A percentile compares a stretch with the other conserved stretches of the same genome.
Evolutionary conservation across 495 filamentous ascomycete genomes (phyloP).

Genomic region (Trichoderma gamsii): DNA sequence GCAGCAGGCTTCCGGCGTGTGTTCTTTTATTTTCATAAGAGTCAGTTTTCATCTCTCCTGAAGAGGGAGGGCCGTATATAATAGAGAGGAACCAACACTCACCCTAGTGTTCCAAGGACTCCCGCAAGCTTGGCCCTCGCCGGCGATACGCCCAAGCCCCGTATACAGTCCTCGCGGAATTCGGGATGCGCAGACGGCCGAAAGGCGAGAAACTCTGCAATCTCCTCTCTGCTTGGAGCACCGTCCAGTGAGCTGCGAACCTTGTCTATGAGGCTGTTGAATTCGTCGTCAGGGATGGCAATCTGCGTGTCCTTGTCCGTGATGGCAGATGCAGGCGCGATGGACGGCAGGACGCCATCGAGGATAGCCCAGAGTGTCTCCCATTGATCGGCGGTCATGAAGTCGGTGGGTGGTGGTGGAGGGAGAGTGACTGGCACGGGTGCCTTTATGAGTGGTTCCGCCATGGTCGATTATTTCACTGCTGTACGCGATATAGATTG

Average conservation of each 20-base stretch:
- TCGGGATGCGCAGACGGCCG: slow-evolving; percentile 26
- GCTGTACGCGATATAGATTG: no score
- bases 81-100: slow-evolving; percentile 14
- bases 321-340: neutral
- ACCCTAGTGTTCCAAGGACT: slow-evolving; percentile 30
- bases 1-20: slow-evolving; percentile 57
- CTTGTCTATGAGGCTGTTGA: neutral
- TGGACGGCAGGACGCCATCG: slow-evolving; percentile 11
- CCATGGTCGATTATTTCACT: neutral
- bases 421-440: neutral
- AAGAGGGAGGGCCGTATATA: slow-evolving; percentile 14
- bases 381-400: slow-evolving; percentile 13
- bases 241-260: neutral
- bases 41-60: slow-evolving; percentile 13
- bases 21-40: slow-evolving; percentile 42
- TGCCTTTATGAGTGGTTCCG: neutral
- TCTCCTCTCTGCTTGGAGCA: slow-evolving; percentile 10
- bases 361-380: slow-evolving; percentile 8
- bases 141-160: slow-evolving; percentile 24
- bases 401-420: slow-evolving; percentile 1
- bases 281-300: slow-evolving; percentile 14
- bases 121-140: slow-evolving; percentile 23
- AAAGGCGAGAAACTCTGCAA: slow-evolving; percentile 34
- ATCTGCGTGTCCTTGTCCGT: slow-evolving; percentile 6
- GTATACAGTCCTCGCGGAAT: slow-evolving; percentile 24